Base-by-base conservation (phyloP, 257 asterid genomes). In the Cinchona pubescens region DNA sequence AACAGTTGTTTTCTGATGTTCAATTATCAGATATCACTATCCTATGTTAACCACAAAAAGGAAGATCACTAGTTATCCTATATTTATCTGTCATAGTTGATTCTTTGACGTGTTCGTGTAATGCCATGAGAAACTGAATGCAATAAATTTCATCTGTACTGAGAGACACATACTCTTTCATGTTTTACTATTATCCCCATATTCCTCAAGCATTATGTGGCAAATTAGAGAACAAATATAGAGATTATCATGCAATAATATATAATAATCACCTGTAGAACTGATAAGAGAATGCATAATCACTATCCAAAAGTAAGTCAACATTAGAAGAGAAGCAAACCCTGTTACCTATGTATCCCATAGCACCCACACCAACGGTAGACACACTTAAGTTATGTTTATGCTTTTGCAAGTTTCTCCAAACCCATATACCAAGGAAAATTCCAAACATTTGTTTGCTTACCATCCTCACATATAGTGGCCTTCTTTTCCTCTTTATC, bases 311-410 rank as follows among this genome's bases (percentile, higher is more conserved):
- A 45, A 65, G 73, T 72, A 78, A 59, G 74, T 58, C 67, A 72
- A 49, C 51, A 40, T 53, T 59, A 73, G 81, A 84, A 76, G 78
- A 69, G 67, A 66, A 30, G 59, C 64, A 8, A 66, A 95, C 99
- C 99, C 92, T 95, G 92, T 95, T 95, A 62, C 99, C 99, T 21
- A 95, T 90, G 84, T 84, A 95, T 73, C 99, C 99, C 99, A 95
- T 91, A 67, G 86, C 91, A 58, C 99, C 99, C 51, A 95, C 99
- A 67, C 99, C 99, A 75, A 95, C 99, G 35, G 92, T 80, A 37
- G 96, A 88, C 67, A 95, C 97, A 64, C 83, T 91, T 79, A 95
- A 49, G 76, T 95, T 86, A 60, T 91, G 96, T 82, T 91, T 87
- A 79, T 88, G 98, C 85, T 79, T 88, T 48, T 97, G 83, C 84